Base-by-base conservation (phyloP, 2,329 filamentous ascomycete species). In the Colletotrichum euphorbiae region DNA sequence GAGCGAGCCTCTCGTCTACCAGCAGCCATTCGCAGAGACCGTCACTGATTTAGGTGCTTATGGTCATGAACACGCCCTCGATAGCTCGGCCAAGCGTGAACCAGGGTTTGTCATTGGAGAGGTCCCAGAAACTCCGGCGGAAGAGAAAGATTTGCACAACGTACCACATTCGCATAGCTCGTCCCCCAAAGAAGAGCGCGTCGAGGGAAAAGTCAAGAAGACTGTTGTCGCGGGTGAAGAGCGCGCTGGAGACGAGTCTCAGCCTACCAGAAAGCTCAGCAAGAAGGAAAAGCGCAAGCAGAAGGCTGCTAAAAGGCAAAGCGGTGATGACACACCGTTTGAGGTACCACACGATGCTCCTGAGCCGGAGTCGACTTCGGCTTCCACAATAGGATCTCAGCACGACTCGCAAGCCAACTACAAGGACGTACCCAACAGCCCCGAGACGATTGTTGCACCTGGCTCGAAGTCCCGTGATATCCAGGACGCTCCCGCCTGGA, bases 211-310 rank as follows among this genome's bases (percentile, higher is more conserved):
- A 48, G 54, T 21, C 13, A 65, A 55, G 74, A 77, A 68, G 70
- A 73, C 60, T 70, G 69, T 46, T 13, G 19, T 19, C 3, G 11
- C 48, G 12, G 50, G 67, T 12, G n/a, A 46, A 59, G 54, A 51
- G 21, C 62, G 17, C 17, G 48, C 17, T 48, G 42, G 28, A 51
- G 65, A 72, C 17, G 73, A 74, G 24, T 46, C 66, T 28, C 67
- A 74, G 51, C 68, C 73, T 11, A 51, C 63, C 11, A 67, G 71
- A 8, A 82, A 79, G 63, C 70, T 81, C 48, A 84, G 78, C 74
- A 85, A 83, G 73, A 85, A 85, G 74, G 82, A 80, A 72, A 84
- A 82, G 74, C 83, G 81, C 75, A 77, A 79, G 15, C 81, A 84
- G 33, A 84, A 84, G 74, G 78, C 77, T 15, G 75, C 77, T 19